phyloP scores from a whole-genome alignment of 768 basidiomycete genomes.

The Leccinum pellstonianum region DNA sequence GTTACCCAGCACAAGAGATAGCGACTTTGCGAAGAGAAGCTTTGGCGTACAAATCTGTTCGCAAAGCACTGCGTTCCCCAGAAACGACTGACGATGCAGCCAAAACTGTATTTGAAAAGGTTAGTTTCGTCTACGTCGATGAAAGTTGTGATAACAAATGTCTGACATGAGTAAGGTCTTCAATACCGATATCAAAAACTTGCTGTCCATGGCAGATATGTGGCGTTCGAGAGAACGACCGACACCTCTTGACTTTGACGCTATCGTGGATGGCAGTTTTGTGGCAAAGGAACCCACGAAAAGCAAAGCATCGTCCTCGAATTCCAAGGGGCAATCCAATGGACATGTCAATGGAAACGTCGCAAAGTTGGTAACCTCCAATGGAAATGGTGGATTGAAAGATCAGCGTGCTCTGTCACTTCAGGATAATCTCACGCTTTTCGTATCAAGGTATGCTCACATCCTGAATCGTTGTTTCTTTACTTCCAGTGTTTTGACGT shows the following conservation, averaged over 20 bases:
- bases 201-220: constrained; percentile 95
- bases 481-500: constrained; percentile 7
- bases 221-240: constrained; percentile 92
- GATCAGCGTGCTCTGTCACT: constrained; percentile 80
- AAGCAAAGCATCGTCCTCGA: constrained; percentile 10
- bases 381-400: constrained; percentile 48
- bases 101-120: constrained; percentile 81
- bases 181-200: constrained; percentile 79
- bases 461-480: not conserved
- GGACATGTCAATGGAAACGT: constrained; percentile 22
- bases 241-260: constrained; percentile 77
- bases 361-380: constrained; percentile 5
- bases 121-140: constrained; percentile 27
- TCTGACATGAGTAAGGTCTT: constrained; percentile 62
- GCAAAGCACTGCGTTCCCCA: constrained; percentile 57
- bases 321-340: constrained; percentile 26
- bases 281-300: constrained; percentile 35
- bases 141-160: not conserved
- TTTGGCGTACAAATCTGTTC: constrained; percentile 80
- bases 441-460: constrained; percentile 72
- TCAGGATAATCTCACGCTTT: constrained; percentile 79
- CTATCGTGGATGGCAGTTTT: constrained; percentile 67
- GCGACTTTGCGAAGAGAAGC: constrained; percentile 87
- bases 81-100: constrained; percentile 50
- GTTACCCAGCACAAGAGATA: constrained; percentile 76